These are phyloP conservation scores for Babjeviella inositovora DNA, from an alignment of 805 yeast species.

Conservation along the genomic window DNA sequence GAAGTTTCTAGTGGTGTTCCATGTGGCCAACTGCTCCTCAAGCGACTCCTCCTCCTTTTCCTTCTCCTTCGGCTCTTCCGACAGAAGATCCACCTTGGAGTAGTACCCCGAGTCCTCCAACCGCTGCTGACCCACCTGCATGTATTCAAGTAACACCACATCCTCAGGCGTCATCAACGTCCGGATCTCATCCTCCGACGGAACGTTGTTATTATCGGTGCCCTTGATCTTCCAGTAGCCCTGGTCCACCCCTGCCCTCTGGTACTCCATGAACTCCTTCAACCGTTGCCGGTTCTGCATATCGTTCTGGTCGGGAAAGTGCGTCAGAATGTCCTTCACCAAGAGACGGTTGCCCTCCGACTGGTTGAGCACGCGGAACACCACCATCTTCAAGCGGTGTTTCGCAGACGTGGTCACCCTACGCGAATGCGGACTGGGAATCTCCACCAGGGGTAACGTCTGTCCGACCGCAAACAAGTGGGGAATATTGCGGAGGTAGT, in stretches of 20 bases:
- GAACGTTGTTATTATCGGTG: constrained; percentile 44
- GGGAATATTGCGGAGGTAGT: constrained; percentile 52
- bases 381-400: constrained; percentile 86
- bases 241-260: constrained; percentile 84
- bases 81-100: constrained; percentile 9
- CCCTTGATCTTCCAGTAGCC: constrained; percentile 90
- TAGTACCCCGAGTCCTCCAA: constrained; percentile 67
- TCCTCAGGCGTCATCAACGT: constrained; percentile 90
- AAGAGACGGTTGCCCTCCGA: constrained; percentile 59
- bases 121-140: constrained; percentile 86
- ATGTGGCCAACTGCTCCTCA: constrained; percentile 80
- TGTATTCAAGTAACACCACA: constrained; percentile 68
- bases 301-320: constrained; percentile 94
- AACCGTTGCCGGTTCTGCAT: constrained; percentile 93
- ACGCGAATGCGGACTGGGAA: constrained; percentile 96
- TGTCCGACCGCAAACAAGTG: constrained; percentile 83
- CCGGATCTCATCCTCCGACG: constrained; percentile 61
- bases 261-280: constrained; percentile 96
- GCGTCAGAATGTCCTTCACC: constrained; percentile 77
- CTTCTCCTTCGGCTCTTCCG: constrained; percentile 3
- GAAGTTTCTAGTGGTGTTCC: constrained; percentile 89
- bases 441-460: constrained; percentile 80
- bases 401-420: constrained; percentile 88
- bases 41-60: constrained; percentile 31
- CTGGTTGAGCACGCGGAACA: constrained; percentile 69